Conservation (phyloP, 257 asterid species). For the Ballota nigra region DNA sequence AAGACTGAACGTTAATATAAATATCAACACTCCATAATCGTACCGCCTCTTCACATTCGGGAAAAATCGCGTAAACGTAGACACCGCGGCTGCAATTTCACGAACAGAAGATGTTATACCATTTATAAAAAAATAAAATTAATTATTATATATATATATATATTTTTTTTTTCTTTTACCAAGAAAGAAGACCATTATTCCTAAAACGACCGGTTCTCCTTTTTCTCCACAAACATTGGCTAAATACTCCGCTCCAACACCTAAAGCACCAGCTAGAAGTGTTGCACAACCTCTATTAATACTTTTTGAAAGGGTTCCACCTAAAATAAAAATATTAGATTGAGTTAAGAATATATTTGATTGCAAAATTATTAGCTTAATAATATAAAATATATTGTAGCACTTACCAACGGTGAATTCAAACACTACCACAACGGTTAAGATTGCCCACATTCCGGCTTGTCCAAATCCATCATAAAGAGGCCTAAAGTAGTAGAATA, state of each 20-base stretch:
- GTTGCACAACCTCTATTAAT: slow-evolving; percentile 76
- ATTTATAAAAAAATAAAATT: too few species aligned
- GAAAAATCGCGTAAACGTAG: slow-evolving; percentile 60
- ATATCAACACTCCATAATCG: slow-evolving; percentile 73
- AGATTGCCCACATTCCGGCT: slow-evolving; percentile 76
- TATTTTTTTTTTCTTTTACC: slow-evolving; percentile 32
- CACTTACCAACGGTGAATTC: slow-evolving; percentile 73
- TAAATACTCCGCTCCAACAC: slow-evolving; percentile 71
- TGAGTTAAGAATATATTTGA: background rate
- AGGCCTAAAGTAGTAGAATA: slow-evolving; percentile 60
- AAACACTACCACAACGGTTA: slow-evolving; percentile 67
- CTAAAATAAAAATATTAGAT: slow-evolving; percentile 24
- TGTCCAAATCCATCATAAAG: slow-evolving; percentile 62
- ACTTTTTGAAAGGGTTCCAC: slow-evolving; percentile 69
- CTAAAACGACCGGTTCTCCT: slow-evolving; percentile 71
- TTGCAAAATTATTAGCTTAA: background rate
- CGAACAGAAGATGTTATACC: background rate
- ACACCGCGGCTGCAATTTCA: slow-evolving; percentile 44
- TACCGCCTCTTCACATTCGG: slow-evolving; percentile 61
- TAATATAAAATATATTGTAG: background rate
- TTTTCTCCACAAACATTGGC: slow-evolving; percentile 54
- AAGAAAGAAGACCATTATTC: slow-evolving; percentile 52
- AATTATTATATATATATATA: too few species aligned
- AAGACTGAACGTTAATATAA: slow-evolving; percentile 67
- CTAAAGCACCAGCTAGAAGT: slow-evolving; percentile 67